Percentiles rank a stretch among this genome's conserved stretches.
Evolutionary conservation across 2,329 filamentous ascomycete species (phyloP).

Genomic region (Aureobasidium melanogenum): DNA sequence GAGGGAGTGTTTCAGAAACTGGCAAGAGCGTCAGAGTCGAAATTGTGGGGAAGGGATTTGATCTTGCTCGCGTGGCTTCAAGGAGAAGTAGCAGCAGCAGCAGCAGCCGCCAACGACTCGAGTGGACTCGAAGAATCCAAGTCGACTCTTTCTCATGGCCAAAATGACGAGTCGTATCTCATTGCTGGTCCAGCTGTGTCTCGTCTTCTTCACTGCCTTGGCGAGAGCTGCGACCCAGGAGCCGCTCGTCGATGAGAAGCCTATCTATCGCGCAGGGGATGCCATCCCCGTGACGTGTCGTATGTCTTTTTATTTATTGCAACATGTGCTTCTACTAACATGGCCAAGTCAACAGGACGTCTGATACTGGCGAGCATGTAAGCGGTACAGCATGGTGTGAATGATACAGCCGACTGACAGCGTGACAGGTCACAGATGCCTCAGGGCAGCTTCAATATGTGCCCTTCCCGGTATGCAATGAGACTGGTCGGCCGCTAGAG

Average conservation of each 20-base stretch:
- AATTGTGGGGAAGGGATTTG: neutral
- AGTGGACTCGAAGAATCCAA: neutral
- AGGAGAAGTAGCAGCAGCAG: neutral
- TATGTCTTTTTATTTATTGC: constrained; percentile 22
- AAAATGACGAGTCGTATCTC: neutral
- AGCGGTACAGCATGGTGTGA: constrained; percentile 13
- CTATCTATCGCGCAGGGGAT: constrained; percentile 40
- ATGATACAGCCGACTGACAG: neutral
- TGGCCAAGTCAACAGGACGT: constrained; percentile 36
- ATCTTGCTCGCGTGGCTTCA: constrained; percentile 4
- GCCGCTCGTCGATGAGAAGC: constrained; percentile 27
- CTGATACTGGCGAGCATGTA: constrained; percentile 73
- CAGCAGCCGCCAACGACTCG: neutral
- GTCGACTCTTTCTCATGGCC: neutral
- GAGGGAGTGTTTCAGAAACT: neutral
- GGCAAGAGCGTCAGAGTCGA: neutral
- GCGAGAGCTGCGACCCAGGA: constrained; percentile 34
- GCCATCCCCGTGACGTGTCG: constrained; percentile 45
- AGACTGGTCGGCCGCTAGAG: constrained; percentile 73
- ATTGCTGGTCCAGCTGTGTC: constrained; percentile 18
- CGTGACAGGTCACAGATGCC: constrained; percentile 59
- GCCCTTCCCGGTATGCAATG: constrained; percentile 82
- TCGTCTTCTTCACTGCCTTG: constrained; percentile 27
- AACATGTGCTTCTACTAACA: neutral
- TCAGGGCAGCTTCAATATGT: constrained; percentile 83